Base-by-base conservation (phyloP, 148 eudicot species). In the Silene conica region DNA sequence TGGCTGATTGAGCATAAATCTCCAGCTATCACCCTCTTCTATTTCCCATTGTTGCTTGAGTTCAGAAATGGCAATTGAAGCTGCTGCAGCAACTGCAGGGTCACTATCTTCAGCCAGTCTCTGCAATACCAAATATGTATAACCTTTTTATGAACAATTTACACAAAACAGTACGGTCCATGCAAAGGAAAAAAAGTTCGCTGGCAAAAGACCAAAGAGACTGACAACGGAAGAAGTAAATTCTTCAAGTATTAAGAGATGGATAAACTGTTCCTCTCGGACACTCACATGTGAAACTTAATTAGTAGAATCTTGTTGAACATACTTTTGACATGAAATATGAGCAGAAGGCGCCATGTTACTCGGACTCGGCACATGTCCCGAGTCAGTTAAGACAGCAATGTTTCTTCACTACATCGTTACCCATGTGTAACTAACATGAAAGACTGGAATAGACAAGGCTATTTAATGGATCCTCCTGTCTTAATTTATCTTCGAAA, bases 41-140 rank as follows among this genome's bases (percentile, higher is more conserved):
- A 94, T 94, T 74, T 91, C 88, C 97, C 98, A 94, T 70, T 94
- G 96, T 75, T 83, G 89, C 80, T 90, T 88, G 79, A 94, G 82
- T 83, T 90, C 98, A 45, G 79, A 38, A 54, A 92, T 91, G 61
- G 98, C 88, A 77, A 81, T 86, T 1, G 93, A 81, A 62, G 98
- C 98, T 31, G 98, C 98, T 20, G 84, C 90, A 11, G 98, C 98
- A 61, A 94, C 90, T 63, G 90, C 85, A 3, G 97, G 98, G 77
- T 94, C 91, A 77, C 85, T 86, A 64, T 94, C 98, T 77, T 92
- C 96, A 14, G 98, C 93, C 50, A 94, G 87, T 80, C 98, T 92
- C 98, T 94, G 87, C 79, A 67, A 58, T 13, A 63, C 28, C 31
- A n/a, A 57, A 72, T 43, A 11, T 13, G 22, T 28, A 41, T 48